A percentile compares a stretch with the other conserved stretches of the same genome.
Conservation (phyloP, 352 stramenopile genomes). For the Pythium vanterpoolii region DNA sequence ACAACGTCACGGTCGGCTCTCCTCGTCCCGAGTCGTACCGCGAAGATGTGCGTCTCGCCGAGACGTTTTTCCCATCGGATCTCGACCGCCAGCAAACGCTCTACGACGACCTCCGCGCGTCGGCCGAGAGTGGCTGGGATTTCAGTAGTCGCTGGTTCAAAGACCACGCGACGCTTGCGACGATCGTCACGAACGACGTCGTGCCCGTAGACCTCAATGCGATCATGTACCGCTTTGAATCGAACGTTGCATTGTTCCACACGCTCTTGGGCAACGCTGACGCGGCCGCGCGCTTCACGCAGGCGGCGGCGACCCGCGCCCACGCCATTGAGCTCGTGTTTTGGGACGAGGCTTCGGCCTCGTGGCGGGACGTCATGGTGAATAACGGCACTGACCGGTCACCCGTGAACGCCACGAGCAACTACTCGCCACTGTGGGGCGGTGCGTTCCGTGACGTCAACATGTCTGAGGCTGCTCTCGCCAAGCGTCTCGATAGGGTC, state of each 20-base stretch:
- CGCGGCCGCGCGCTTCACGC: neutral
- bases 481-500: slow-evolving; percentile 37
- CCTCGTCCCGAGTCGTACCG: slow-evolving; percentile 86
- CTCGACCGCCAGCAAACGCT: slow-evolving; percentile 34
- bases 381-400: neutral
- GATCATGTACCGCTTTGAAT: slow-evolving; percentile 77
- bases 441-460: slow-evolving; percentile 20
- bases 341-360: slow-evolving; percentile 51
- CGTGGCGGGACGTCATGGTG: slow-evolving; percentile 78
- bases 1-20: slow-evolving; percentile 60
- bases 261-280: slow-evolving; percentile 31
- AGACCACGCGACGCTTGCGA: slow-evolving; percentile 33
- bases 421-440: slow-evolving; percentile 79
- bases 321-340: slow-evolving; percentile 66
- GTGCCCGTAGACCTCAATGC: slow-evolving; percentile 86
- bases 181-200: slow-evolving; percentile 64
- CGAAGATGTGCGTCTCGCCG: slow-evolving; percentile 70
- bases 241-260: slow-evolving; percentile 69
- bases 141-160: slow-evolving; percentile 85
- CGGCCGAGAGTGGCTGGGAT: slow-evolving; percentile 89
- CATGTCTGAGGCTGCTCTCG: slow-evolving; percentile 44
- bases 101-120: slow-evolving; percentile 81
- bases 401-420: neutral
- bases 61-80: slow-evolving; percentile 50
- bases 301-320: slow-evolving; percentile 19